Evolutionary conservation across 805 yeast genomes (phyloP).

Genomic region (Candida namnaoensis): DNA sequence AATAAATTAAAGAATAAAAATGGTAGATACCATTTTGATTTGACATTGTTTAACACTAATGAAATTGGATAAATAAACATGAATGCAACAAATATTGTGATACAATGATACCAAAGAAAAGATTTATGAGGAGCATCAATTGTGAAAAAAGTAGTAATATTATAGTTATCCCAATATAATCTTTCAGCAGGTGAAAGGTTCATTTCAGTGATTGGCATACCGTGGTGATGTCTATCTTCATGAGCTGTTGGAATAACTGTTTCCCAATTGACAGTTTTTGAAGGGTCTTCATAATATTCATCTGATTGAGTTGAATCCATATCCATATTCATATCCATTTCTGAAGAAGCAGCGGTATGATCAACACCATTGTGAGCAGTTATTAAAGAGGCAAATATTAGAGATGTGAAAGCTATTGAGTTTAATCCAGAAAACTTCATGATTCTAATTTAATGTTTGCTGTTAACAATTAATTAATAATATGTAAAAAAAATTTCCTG

Average conservation of each 20-base stretch:
- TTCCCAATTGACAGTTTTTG: conserved; percentile 2
- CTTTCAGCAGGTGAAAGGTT: conserved; percentile 63
- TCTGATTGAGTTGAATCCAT: conserved; percentile 10
- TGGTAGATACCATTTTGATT: conserved; percentile 51
- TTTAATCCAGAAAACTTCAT: too few species aligned
- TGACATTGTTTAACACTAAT: conserved; percentile 53
- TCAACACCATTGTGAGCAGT: too few species aligned
- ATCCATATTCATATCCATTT: conserved; percentile 17
- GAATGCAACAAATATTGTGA: conserved; percentile 32
- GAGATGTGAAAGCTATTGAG: too few species aligned
- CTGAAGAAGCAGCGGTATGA: neutral
- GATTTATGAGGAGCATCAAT: conserved; percentile 38
- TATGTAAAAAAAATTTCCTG: too few species aligned
- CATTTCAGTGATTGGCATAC: conserved; percentile 64
- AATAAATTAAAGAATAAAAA: conserved; percentile 41
- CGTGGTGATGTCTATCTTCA: conserved; percentile 46
- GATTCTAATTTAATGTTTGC: too few species aligned
- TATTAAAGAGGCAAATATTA: too few species aligned
- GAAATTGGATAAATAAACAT: conserved; percentile 59
- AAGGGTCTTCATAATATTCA: conserved; percentile 4
- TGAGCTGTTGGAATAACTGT: conserved; percentile 35
- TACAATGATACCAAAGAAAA: conserved; percentile 48
- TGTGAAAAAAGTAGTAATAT: conserved; percentile 68
- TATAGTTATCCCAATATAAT: conserved; percentile 69
- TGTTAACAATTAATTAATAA: too few species aligned